Evolutionary conservation across 2,329 filamentous ascomycete species (phyloP).

Genomic region (Pyricularia pennisetigena): DNA sequence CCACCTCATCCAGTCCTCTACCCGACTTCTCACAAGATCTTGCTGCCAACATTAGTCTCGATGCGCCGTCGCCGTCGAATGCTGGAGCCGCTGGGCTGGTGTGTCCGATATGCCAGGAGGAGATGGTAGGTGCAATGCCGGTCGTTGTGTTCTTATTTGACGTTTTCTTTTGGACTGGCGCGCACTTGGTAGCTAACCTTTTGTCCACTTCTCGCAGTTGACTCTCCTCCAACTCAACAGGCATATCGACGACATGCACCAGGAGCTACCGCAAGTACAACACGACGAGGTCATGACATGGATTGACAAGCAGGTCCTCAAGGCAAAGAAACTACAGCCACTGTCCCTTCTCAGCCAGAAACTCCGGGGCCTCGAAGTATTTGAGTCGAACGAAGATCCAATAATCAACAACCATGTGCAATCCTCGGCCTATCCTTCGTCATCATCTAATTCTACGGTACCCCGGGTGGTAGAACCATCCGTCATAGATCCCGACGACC

Average conservation of each 20-base stretch:
- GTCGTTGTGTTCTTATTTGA: not conserved
- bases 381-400: slow-evolving; percentile 69
- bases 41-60: slow-evolving; percentile 67
- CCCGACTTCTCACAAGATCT: slow-evolving; percentile 70
- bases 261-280: slow-evolving; percentile 77
- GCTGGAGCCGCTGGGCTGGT: slow-evolving; percentile 57
- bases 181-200: not conserved
- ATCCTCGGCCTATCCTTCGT: not conserved
- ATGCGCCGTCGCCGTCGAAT: slow-evolving; percentile 39
- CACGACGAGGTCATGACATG: slow-evolving; percentile 95
- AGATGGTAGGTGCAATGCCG: slow-evolving; percentile 60
- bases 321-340: slow-evolving; percentile 87
- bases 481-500: slow-evolving; percentile 70
- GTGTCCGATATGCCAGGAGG: slow-evolving; percentile 96
- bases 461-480: slow-evolving; percentile 20
- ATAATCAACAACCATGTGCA: not conserved
- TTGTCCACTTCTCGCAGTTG: slow-evolving; percentile 40
- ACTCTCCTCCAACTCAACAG: slow-evolving; percentile 86
- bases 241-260: slow-evolving; percentile 77
- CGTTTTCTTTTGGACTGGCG: not conserved
- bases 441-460: not conserved
- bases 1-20: slow-evolving; percentile 48
- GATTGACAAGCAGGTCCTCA: slow-evolving; percentile 91
- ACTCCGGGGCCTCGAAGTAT: slow-evolving; percentile 82
- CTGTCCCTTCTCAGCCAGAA: slow-evolving; percentile 89